phyloP scores from a whole-genome alignment of 2,329 filamentous ascomycete species.

The Neurospora sp. region DNA sequence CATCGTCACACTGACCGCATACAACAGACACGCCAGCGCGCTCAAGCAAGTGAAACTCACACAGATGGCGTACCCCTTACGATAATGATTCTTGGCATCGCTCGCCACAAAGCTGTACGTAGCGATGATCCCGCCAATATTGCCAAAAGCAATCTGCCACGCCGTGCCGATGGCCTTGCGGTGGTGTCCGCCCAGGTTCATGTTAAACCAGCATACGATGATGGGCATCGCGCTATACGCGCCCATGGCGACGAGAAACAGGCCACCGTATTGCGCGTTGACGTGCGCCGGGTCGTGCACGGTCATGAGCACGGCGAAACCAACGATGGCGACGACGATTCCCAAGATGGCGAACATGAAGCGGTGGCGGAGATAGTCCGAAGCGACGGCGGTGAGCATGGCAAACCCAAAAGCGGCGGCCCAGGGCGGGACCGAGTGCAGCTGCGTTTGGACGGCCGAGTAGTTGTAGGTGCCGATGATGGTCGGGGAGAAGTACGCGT shows the following conservation, averaged over 20 bases:
- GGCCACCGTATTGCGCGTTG: conserved; percentile 55
- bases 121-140: conserved; percentile 69
- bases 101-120: conserved; percentile 57
- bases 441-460: conserved; percentile 44
- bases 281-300: conserved; percentile 57
- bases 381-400: conserved; percentile 62
- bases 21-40: conserved; percentile 44
- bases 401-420: conserved; percentile 66
- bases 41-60: conserved; percentile 64
- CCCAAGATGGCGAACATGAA: conserved; percentile 62
- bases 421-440: conserved; percentile 49
- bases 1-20: conserved; percentile 45
- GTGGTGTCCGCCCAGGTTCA: conserved; percentile 67
- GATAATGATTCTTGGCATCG: conserved; percentile 56
- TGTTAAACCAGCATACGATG: conserved; percentile 73
- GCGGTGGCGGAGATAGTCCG: conserved; percentile 63
- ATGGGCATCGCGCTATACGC: conserved; percentile 85
- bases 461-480: conserved; percentile 62
- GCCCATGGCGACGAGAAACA: conserved; percentile 75
- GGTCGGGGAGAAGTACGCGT: conserved; percentile 66
- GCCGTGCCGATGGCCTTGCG: conserved; percentile 60
- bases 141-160: conserved; percentile 72
- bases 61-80: conserved; percentile 66
- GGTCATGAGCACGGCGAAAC: conserved; percentile 64
- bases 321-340: conserved; percentile 58